phyloP scores from a whole-genome alignment of 257 asterid genomes.

The Schizonepeta tenuifolia region DNA sequence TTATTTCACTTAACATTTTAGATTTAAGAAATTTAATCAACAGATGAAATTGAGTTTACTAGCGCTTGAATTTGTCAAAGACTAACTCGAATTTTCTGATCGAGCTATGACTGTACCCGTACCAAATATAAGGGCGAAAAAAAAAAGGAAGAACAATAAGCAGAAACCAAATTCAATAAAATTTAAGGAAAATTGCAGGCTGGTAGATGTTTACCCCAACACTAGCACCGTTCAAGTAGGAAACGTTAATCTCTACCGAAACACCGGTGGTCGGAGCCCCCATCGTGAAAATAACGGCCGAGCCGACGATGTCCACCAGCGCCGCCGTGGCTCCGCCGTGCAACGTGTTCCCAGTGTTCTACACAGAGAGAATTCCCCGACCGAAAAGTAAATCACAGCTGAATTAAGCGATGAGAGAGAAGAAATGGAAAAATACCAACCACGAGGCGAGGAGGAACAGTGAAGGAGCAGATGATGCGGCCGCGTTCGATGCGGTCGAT shows the following conservation, averaged over 20 bases:
- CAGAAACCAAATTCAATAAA: background rate
- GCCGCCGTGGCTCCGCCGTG: constrained; percentile 84
- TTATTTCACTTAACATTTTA: background rate
- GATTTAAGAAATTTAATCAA: background rate
- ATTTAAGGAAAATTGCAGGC: background rate
- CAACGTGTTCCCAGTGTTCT: constrained; percentile 64
- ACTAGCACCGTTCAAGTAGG: constrained; percentile 63
- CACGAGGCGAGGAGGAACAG: constrained; percentile 77
- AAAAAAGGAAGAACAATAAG: background rate
- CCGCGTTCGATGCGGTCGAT: constrained; percentile 68
- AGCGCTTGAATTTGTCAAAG: background rate
- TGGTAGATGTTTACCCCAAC: constrained; percentile 55
- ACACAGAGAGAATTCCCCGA: constrained; percentile 21
- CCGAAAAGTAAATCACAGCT: constrained; percentile 16
- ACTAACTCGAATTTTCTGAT: background rate
- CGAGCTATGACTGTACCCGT: background rate
- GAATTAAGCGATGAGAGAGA: background rate
- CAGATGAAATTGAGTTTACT: background rate
- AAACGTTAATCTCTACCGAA: constrained; percentile 74
- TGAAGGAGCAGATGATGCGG: constrained; percentile 67
- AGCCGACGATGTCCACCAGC: constrained; percentile 74
- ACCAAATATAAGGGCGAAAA: background rate
- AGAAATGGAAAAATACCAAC: constrained; percentile 37
- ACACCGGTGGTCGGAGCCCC: constrained; percentile 65
- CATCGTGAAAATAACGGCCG: constrained; percentile 60